phyloP scores from a whole-genome alignment of 768 basidiomycete species.

The Solioccasus polychromus region DNA sequence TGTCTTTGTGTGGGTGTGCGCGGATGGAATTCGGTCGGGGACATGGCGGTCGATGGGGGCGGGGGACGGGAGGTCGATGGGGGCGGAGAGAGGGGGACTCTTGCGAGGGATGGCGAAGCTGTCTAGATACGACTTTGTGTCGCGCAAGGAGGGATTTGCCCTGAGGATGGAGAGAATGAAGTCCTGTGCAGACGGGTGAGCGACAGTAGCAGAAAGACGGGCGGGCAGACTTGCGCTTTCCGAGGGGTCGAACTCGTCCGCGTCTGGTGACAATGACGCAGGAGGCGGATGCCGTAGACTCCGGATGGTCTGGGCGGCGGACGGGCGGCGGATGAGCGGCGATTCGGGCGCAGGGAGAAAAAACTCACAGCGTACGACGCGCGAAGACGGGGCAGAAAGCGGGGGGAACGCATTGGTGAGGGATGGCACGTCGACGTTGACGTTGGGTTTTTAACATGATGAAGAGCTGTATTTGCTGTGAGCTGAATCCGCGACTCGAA shows the following conservation, averaged over 20 bases:
- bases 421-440: neutral
- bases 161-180: conserved; percentile 94
- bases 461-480: conserved; percentile 29
- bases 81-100: conserved; percentile 20
- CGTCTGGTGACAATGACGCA: conserved; percentile 7
- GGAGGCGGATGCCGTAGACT: conserved; percentile 23
- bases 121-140: conserved; percentile 85
- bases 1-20: conserved; percentile 35
- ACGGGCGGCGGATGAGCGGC: conserved; percentile 21
- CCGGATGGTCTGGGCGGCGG: conserved; percentile 25
- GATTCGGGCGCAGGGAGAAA: neutral
- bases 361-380: conserved; percentile 56
- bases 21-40: conserved; percentile 6
- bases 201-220: neutral
- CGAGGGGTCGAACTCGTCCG: conserved; percentile 33
- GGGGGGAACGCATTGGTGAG: conserved; percentile 22
- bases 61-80: conserved; percentile 27
- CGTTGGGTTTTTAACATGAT: conserved; percentile 24
- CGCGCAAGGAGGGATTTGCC: conserved; percentile 87
- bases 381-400: conserved; percentile 29
- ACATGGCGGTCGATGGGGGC: conserved; percentile 12
- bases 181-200: conserved; percentile 55
- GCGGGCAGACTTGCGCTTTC: conserved; percentile 46
- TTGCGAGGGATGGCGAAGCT: conserved; percentile 77
- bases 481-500: conserved; percentile 27